Conservation (phyloP, 2,329 filamentous ascomycete species). For the Scolecobasidium constrictum region DNA sequence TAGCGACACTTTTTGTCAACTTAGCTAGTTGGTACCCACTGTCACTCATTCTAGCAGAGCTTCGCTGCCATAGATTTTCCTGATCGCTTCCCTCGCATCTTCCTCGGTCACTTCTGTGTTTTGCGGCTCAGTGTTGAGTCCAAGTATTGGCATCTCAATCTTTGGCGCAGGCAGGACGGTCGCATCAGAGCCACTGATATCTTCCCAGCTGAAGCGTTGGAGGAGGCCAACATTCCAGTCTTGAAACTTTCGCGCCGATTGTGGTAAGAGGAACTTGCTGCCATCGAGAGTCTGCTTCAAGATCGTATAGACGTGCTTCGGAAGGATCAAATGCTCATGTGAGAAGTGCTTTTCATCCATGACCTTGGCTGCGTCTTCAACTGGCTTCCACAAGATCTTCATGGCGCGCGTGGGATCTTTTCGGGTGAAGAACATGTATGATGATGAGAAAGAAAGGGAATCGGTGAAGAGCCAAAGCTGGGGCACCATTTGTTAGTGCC, state of each 20-base stretch:
- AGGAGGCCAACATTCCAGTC: conserved; percentile 60
- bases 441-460: conserved; percentile 45
- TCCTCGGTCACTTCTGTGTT: background rate
- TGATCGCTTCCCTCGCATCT: background rate
- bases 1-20: no score
- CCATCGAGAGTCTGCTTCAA: conserved; percentile 34
- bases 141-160: background rate
- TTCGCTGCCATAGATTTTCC: background rate
- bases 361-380: conserved; percentile 21
- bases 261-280: conserved; percentile 44
- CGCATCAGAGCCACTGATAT: background rate
- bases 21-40: no score
- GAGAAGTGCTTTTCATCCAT: conserved; percentile 21
- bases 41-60: background rate
- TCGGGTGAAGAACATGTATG: conserved; percentile 14
- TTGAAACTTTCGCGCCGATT: conserved; percentile 45
- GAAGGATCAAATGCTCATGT: conserved; percentile 42
- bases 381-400: conserved; percentile 44
- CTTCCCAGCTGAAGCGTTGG: conserved; percentile 32
- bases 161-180: background rate
- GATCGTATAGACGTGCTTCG: conserved; percentile 36
- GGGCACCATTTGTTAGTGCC: conserved; percentile 9
- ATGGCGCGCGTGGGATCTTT: conserved; percentile 37
- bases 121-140: background rate
- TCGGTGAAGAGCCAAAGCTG: conserved; percentile 52